Percentiles rank a stretch among this genome's conserved stretches.
phyloP scores from a whole-genome alignment of 768 basidiomycete genomes.

The Lentinula aciculospora region DNA sequence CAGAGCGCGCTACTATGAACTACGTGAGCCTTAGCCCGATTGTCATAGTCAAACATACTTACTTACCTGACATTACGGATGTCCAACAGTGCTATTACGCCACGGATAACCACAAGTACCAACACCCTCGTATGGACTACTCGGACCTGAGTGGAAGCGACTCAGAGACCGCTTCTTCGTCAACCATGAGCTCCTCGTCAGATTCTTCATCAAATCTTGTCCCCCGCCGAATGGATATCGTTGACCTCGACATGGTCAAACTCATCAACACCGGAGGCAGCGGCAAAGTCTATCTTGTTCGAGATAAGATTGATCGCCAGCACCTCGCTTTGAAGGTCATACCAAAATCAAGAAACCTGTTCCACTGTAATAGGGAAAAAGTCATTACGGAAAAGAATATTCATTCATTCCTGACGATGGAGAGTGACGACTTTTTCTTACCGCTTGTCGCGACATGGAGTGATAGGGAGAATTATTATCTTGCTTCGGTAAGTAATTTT shows the following conservation, averaged over 20 bases:
- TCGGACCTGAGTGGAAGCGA: constrained; percentile 1
- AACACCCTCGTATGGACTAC: neutral
- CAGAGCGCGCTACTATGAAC: neutral
- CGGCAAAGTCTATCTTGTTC: constrained; percentile 15
- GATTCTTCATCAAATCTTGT: neutral
- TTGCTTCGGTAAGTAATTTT: constrained; percentile 15
- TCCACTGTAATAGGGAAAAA: constrained; percentile 5
- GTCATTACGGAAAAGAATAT: constrained; percentile 9
- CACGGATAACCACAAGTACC: neutral
- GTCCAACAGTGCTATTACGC: constrained; percentile 3
- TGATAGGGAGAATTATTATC: constrained; percentile 15
- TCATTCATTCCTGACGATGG: constrained; percentile 8
- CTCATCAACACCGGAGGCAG: constrained; percentile 8
- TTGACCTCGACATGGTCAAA: constrained; percentile 7
- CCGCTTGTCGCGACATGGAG: constrained; percentile 19
- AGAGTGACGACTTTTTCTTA: constrained; percentile 11
- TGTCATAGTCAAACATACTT: neutral
- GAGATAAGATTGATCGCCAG: constrained; percentile 9
- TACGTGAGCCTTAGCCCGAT: neutral
- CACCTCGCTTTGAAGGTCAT: constrained; percentile 17
- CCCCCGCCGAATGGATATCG: constrained; percentile 5
- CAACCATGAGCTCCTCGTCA: neutral
- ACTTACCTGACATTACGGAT: neutral
- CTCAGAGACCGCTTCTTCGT: neutral
- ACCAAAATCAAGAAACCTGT: constrained; percentile 7